phyloP scores from a whole-genome alignment of 129 eudicot genomes.

The Silybum marianum region DNA sequence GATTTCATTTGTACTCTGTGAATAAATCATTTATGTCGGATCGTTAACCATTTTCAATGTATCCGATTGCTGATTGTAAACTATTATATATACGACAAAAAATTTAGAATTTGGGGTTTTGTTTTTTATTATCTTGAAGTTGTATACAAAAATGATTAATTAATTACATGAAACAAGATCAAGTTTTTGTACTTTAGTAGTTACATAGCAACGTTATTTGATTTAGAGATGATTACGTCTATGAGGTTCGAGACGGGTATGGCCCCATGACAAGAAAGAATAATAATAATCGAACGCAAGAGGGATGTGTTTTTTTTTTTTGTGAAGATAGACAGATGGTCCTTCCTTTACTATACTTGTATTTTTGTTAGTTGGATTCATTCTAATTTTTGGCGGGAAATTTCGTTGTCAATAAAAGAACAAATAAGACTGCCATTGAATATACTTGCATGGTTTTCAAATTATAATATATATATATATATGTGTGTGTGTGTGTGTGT shows the following conservation, averaged over 20 bases:
- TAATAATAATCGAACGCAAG: neutral
- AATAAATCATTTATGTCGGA: neutral
- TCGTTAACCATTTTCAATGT: neutral
- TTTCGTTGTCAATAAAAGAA: slow-evolving; percentile 16
- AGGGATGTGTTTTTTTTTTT: neutral
- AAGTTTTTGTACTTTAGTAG: neutral
- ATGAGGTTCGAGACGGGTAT: neutral
- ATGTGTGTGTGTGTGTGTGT: no score
- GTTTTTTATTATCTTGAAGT: neutral
- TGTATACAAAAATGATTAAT: neutral
- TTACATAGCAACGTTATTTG: neutral
- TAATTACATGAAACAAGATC: neutral
- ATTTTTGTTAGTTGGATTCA: slow-evolving; percentile 8
- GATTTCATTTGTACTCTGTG: neutral
- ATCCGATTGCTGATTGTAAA: neutral
- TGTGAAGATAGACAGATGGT: neutral
- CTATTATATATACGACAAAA: neutral
- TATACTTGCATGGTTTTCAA: neutral
- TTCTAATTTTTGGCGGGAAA: slow-evolving; percentile 17
- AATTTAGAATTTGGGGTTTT: neutral
- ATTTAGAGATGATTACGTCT: neutral
- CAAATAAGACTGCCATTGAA: slow-evolving; percentile 20
- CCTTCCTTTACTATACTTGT: slow-evolving; percentile 8
- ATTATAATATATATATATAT: neutral
- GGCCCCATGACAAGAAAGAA: neutral